Conservation (phyloP, 106 monocot genomes). For the Dendrobium chrysotoxum region DNA sequence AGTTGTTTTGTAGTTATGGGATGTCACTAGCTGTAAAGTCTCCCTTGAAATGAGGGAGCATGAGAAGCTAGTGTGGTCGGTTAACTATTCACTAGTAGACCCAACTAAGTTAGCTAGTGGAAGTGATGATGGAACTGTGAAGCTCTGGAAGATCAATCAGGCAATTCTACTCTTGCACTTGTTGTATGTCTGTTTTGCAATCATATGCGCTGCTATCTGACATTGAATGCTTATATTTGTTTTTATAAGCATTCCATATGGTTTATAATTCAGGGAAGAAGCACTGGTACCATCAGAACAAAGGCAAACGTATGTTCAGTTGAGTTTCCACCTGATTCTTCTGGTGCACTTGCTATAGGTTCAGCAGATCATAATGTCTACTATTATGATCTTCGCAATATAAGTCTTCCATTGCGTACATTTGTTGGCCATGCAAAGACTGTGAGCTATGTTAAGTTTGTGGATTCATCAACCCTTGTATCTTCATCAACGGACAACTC, state of each 20-base stretch:
- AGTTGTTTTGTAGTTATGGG: slow-evolving; percentile 65
- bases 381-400: slow-evolving; percentile 67
- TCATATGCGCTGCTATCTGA: slow-evolving; percentile 22
- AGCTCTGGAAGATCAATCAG: slow-evolving; percentile 99
- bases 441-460: slow-evolving; percentile 87
- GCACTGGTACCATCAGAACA: slow-evolving; percentile 77
- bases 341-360: slow-evolving; percentile 57
- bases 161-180: slow-evolving; percentile 89
- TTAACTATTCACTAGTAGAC: slow-evolving; percentile 73
- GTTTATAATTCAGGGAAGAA: slow-evolving; percentile 51
- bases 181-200: slow-evolving; percentile 73
- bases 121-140: slow-evolving; percentile 87
- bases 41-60: slow-evolving; percentile 84
- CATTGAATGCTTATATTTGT: neutral
- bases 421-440: slow-evolving; percentile 71
- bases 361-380: slow-evolving; percentile 90
- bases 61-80: slow-evolving; percentile 84
- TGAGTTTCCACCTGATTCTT: slow-evolving; percentile 82
- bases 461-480: slow-evolving; percentile 68
- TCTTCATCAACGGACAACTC: slow-evolving; percentile 89
- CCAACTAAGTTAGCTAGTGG: slow-evolving; percentile 91
- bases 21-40: slow-evolving; percentile 58
- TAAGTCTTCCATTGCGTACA: slow-evolving; percentile 52
- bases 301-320: slow-evolving; percentile 93
- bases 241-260: neutral